Conservation (phyloP, 208 protist genomes). For the Crithidia fasciculata region DNA sequence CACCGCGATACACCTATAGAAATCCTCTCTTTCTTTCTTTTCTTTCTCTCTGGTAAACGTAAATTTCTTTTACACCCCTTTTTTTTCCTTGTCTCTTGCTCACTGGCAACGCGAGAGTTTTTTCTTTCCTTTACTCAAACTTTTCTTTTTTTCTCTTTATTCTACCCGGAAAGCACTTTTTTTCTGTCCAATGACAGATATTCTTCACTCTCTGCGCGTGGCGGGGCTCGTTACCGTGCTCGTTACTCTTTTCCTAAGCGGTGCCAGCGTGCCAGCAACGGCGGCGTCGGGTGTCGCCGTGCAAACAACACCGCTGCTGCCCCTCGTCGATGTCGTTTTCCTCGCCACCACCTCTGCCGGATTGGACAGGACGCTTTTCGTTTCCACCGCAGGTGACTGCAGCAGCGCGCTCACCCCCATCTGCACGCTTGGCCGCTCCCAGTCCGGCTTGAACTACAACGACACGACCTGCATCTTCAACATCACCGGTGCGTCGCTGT, state of each 20-base stretch:
- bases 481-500: constrained; percentile 33
- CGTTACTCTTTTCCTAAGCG: not conserved
- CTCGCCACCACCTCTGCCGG: constrained; percentile 37
- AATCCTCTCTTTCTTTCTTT: constrained; percentile 10
- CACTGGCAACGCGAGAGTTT: not conserved
- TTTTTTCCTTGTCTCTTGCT: not conserved
- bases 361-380: constrained; percentile 43
- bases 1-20: no score
- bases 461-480: constrained; percentile 57
- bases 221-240: constrained; percentile 4
- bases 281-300: no score
- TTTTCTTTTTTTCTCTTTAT: constrained; percentile 3
- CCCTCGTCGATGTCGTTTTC: constrained; percentile 69
- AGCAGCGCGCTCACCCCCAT: constrained; percentile 23
- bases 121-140: not conserved
- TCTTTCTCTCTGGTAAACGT: constrained; percentile 2
- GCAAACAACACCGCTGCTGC: constrained; percentile 31
- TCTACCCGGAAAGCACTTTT: not conserved
- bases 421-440: constrained; percentile 41
- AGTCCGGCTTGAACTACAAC: constrained; percentile 35
- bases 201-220: not conserved
- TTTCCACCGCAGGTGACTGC: constrained; percentile 39
- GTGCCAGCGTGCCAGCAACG: no score
- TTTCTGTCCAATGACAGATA: not conserved
- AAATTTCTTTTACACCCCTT: constrained; percentile 2